Conservation (phyloP, 495 filamentous ascomycete species). For the Aspergillus kassunensis region DNA sequence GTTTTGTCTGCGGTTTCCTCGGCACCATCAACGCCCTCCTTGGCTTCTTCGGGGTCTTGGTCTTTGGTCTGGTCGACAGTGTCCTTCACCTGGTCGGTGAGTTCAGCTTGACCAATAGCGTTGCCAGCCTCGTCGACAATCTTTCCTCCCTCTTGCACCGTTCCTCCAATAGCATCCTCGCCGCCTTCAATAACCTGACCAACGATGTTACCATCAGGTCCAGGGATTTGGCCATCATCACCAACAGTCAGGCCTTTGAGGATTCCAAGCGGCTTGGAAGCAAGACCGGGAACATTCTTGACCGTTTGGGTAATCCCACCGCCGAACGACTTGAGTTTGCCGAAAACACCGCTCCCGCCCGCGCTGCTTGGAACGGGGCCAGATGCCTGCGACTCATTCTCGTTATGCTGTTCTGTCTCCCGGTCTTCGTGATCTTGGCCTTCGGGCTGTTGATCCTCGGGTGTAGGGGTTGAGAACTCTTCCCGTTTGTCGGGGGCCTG, state of each 20-base stretch:
- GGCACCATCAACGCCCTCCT: constrained; percentile 15
- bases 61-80: constrained; percentile 19
- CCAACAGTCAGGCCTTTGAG: constrained; percentile 55
- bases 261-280: constrained; percentile 27
- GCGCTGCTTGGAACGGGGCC: not conserved
- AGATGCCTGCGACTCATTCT: constrained; percentile 2
- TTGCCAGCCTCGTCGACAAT: constrained; percentile 64
- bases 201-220: constrained; percentile 51
- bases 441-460: too few relatives aligned
- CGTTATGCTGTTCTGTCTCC: not conserved
- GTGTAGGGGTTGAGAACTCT: not conserved
- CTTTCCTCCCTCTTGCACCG: constrained; percentile 57
- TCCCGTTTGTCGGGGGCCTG: too few relatives aligned
- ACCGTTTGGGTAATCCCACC: not conserved
- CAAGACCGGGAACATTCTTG: constrained; percentile 1
- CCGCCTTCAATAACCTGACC: constrained; percentile 59
- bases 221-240: constrained; percentile 53
- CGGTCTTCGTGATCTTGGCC: too few relatives aligned
- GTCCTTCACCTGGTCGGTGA: constrained; percentile 30
- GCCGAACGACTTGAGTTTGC: constrained; percentile 1
- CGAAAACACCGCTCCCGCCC: constrained; percentile 1
- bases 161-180: constrained; percentile 56
- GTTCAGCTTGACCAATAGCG: constrained; percentile 38
- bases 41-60: constrained; percentile 23
- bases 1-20: too few relatives aligned